These are phyloP conservation scores for Xylaria castorea DNA, from an alignment of 495 filamentous ascomycete genomes.

Conservation along the genomic window DNA sequence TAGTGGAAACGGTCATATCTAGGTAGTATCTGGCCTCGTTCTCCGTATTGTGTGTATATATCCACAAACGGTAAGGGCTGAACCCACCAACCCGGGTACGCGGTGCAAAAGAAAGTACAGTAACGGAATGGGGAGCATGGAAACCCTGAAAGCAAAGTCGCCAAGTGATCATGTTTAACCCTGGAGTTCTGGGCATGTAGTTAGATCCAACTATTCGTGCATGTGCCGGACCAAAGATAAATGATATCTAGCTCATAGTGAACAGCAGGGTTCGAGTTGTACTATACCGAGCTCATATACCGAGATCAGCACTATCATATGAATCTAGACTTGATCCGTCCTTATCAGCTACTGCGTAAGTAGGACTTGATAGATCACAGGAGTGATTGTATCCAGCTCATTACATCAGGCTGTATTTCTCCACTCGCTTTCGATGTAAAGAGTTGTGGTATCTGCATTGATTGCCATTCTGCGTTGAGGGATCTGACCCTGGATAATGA, in stretches of 20 bases:
- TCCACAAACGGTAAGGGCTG: background rate
- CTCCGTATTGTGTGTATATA: background rate
- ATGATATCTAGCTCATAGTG: background rate
- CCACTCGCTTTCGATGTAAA: background rate
- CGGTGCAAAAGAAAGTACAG: too few relatives aligned
- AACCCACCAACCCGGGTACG: too few relatives aligned
- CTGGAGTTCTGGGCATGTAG: background rate
- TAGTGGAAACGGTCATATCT: background rate
- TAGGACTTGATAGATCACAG: background rate
- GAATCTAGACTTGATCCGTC: conserved; percentile 3
- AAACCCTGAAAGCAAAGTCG: background rate
- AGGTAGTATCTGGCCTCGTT: background rate
- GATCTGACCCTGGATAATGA: background rate
- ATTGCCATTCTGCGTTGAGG: background rate
- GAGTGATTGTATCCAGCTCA: background rate
- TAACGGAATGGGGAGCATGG: background rate
- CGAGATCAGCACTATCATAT: background rate
- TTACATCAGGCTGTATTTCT: background rate
- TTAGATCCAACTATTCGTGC: conserved; percentile 1
- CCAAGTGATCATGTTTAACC: background rate
- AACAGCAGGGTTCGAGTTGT: background rate
- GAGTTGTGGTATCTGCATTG: background rate
- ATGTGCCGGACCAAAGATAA: background rate
- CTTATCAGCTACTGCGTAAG: background rate
- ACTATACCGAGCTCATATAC: background rate